A percentile compares a stretch with the other conserved stretches of the same genome.
These are phyloP conservation scores for Magnaporthales sp. DNA, from an alignment of 2,329 filamentous ascomycete species.

Conservation along the genomic window DNA sequence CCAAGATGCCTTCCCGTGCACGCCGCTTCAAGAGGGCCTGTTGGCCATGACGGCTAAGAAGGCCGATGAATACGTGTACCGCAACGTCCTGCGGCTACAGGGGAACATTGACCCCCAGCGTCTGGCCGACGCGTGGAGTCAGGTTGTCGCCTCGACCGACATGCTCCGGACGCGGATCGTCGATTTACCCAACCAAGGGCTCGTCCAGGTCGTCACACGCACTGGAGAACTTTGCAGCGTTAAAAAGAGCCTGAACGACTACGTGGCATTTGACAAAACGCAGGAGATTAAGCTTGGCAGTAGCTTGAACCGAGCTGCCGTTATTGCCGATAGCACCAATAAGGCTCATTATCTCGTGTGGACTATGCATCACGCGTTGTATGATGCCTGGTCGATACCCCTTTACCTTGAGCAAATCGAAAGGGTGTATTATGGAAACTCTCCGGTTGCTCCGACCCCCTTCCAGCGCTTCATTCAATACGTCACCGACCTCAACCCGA, in stretches of 20 bases:
- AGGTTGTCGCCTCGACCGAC: conserved; percentile 24
- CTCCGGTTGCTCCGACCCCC: background rate
- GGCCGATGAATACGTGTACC: conserved; percentile 42
- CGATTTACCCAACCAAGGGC: background rate
- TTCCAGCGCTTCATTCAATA: background rate
- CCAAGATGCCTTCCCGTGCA: conserved; percentile 46
- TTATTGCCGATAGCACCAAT: background rate
- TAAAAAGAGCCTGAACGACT: background rate
- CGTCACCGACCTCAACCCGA: background rate
- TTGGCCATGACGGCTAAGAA: conserved; percentile 43
- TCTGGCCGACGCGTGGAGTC: conserved; percentile 33
- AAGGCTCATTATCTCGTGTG: background rate
- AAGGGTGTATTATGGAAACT: background rate
- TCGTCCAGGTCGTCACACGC: background rate
- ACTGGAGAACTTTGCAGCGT: background rate
- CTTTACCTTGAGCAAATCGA: background rate
- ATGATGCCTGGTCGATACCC: background rate
- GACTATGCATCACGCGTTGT: background rate
- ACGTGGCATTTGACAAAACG: background rate
- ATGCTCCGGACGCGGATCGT: conserved; percentile 42
- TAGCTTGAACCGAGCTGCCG: background rate
- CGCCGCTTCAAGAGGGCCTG: conserved; percentile 43
- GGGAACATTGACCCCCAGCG: conserved; percentile 24
- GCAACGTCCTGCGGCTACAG: conserved; percentile 33
- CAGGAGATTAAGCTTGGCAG: background rate